Conservation (phyloP, 257 asterid species). For the Paulownia fortunei region DNA sequence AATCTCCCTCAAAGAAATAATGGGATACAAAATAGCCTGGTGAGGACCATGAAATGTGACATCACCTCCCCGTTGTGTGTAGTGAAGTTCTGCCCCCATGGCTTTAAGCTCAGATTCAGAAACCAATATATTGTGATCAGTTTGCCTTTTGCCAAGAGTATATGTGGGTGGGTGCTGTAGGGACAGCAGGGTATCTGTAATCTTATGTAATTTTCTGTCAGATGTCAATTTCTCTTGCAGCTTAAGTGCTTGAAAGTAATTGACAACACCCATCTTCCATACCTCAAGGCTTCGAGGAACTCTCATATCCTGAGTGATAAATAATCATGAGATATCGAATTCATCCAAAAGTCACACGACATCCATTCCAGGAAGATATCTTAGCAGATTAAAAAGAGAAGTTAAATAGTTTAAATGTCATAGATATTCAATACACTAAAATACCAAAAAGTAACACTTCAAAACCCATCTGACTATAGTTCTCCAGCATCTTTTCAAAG, state of each 20-base stretch:
- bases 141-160: slow-evolving; percentile 74
- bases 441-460: background rate
- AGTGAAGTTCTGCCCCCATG: slow-evolving; percentile 70
- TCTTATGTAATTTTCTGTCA: slow-evolving; percentile 55
- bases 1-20: slow-evolving; percentile 58
- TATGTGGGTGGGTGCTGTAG: slow-evolving; percentile 83
- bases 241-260: slow-evolving; percentile 64
- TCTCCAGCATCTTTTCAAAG: background rate
- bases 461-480: background rate
- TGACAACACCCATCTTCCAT: slow-evolving; percentile 66
- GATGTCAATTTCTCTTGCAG: slow-evolving; percentile 62
- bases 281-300: slow-evolving; percentile 53
- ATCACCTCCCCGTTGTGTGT: slow-evolving; percentile 81
- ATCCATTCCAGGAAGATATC: background rate
- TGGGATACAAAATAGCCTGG: slow-evolving; percentile 76
- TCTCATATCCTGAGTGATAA: slow-evolving; percentile 37
- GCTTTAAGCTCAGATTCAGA: slow-evolving; percentile 60
- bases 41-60: slow-evolving; percentile 82
- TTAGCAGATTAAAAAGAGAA: background rate
- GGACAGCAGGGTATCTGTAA: slow-evolving; percentile 56
- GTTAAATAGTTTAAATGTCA: background rate
- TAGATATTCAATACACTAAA: background rate
- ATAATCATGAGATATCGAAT: background rate
- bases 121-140: slow-evolving; percentile 59
- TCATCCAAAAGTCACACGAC: background rate